phyloP scores from a whole-genome alignment of 371 early-diverging fungal genomes.

The Sporodiniella umbellata region DNA sequence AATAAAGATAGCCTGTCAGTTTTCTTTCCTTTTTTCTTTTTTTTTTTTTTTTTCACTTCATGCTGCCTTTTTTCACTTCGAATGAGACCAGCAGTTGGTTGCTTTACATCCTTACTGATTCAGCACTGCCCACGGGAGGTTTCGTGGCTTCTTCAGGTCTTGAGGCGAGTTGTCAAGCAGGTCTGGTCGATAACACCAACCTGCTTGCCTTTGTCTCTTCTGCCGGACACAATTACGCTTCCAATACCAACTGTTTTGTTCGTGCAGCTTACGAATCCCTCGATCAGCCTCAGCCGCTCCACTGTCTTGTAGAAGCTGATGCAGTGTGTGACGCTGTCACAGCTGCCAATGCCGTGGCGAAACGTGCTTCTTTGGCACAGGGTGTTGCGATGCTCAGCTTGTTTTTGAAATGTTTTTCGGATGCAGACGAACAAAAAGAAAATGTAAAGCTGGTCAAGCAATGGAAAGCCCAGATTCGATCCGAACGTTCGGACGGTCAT shows the following conservation, averaged over 20 bases:
- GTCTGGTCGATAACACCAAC: constrained; percentile 39
- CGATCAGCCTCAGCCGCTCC: constrained; percentile 32
- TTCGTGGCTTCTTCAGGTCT: constrained; percentile 83
- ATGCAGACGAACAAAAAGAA: constrained; percentile 10
- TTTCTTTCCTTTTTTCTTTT: neutral
- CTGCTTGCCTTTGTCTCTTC: constrained; percentile 47
- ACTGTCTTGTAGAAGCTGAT: constrained; percentile 46
- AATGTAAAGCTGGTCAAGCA: constrained; percentile 37
- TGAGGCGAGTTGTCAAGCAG: constrained; percentile 67
- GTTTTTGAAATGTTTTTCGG: constrained; percentile 53
- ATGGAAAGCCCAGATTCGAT: constrained; percentile 56
- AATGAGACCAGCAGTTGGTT: constrained; percentile 64
- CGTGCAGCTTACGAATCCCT: constrained; percentile 53
- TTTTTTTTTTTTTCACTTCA: neutral
- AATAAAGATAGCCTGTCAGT: too few relatives aligned
- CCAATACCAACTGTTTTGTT: constrained; percentile 67
- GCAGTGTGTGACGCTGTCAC: constrained; percentile 55
- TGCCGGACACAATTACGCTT: constrained; percentile 64
- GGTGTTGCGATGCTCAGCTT: constrained; percentile 68
- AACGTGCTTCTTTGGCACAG: constrained; percentile 72
- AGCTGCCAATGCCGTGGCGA: constrained; percentile 62
- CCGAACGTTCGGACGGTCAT: constrained; percentile 61
- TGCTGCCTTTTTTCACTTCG: constrained; percentile 25
- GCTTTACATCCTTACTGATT: constrained; percentile 83
- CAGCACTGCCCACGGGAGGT: constrained; percentile 88